These are phyloP conservation scores for Simmondsia chinensis DNA, from an alignment of 148 eudicot species.

Conservation along the genomic window DNA sequence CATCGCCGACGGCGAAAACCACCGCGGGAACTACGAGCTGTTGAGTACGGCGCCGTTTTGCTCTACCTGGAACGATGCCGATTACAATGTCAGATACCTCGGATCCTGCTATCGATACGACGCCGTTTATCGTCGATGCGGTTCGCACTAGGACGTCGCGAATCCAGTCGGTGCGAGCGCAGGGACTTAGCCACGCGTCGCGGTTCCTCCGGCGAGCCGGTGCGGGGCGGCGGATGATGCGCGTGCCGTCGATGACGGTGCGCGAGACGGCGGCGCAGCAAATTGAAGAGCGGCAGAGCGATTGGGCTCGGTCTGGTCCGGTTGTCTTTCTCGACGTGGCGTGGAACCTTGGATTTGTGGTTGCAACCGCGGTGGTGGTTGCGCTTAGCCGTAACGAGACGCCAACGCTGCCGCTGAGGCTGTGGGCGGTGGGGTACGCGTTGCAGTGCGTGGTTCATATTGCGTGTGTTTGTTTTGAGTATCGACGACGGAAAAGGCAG, in stretches of 20 bases:
- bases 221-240: constrained; percentile 31
- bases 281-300: constrained; percentile 58
- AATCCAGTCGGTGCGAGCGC: constrained; percentile 22
- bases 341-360: constrained; percentile 54
- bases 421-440: constrained; percentile 59
- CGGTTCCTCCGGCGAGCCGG: constrained; percentile 53
- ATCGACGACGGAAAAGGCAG: constrained; percentile 24
- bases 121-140: constrained; percentile 21
- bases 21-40: too few relatives aligned
- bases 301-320: constrained; percentile 68
- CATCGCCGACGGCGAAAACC: too few relatives aligned
- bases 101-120: constrained; percentile 10
- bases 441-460: constrained; percentile 62
- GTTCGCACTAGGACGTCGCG: constrained; percentile 2
- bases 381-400: constrained; percentile 20
- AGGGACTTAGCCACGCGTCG: constrained; percentile 45
- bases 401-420: constrained; percentile 34
- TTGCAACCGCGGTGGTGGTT: constrained; percentile 21
- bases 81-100: not conserved
- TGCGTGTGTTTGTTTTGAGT: constrained; percentile 47
- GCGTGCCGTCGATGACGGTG: constrained; percentile 52
- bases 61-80: not conserved
- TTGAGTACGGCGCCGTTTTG: too few relatives aligned
- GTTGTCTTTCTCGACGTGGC: constrained; percentile 48
- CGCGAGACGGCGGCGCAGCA: constrained; percentile 65